Base-by-base conservation (phyloP, 768 basidiomycete genomes). In the Lactifluus hygrophoroides region DNA sequence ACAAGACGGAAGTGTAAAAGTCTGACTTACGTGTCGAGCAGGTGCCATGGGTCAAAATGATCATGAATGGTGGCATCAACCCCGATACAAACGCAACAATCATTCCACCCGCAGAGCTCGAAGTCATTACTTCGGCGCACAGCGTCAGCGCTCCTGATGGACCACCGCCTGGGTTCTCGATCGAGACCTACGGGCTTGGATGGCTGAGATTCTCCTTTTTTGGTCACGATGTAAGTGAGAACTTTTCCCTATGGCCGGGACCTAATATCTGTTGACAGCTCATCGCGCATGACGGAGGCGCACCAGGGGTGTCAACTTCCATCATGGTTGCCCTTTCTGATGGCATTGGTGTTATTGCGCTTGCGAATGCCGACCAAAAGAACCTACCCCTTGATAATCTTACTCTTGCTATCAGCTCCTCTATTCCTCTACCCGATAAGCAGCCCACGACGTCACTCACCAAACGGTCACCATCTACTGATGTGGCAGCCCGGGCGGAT, bases 101-200 rank as follows among this genome's bases (percentile, higher is more conserved):
- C 46, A 66, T 78, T 21, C 73, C 76, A 0, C 42, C 42, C 4
- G 52, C 64, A 13, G 66, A 69, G 9, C 67, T 74, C 45, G 61
- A 64, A 4, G 69, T 68, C 35, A 64, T 65, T 2, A 73, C 75
- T 1, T 64, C 69, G 4, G 68, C 73, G 3, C 70, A 71, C 42
- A 54, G 69, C 0, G 57, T 78, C 35, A 5, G 53, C 14, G 45
- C 51, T 17, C 57, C 63, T 0, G 60, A 63, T 13, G 55, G 3
- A 0, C 34, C 64, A 2, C 75, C 1, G 11, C 35, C 35, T 13
- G 45, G 45, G 27, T 14, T 30, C 25, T 54, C 53, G 3, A 61
- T 75, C 38, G 16, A 30, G 3, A 71, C 70, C 11, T 80, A 79
- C 57, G 76, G 75, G 3, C 61, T 77, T 64, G 78, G 78, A 2